phyloP scores from a whole-genome alignment of 257 asterid genomes.

The Mentha longifolia region DNA sequence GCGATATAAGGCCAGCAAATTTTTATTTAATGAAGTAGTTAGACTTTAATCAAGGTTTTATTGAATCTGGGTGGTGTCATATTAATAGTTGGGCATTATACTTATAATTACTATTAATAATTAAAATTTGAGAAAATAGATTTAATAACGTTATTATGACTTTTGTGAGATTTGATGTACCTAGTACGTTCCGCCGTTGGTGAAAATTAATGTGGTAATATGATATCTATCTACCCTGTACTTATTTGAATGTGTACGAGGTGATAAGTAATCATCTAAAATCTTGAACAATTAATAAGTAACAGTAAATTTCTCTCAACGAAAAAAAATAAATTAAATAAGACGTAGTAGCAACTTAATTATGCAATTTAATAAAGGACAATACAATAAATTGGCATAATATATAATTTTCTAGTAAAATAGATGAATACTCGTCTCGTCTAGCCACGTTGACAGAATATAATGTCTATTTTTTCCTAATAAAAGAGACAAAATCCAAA shows the following conservation, averaged over 20 bases:
- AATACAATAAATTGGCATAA: too few relatives aligned
- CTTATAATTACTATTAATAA: neutral
- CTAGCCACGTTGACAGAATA: too few relatives aligned
- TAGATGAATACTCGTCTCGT: too few relatives aligned
- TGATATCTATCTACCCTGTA: too few relatives aligned
- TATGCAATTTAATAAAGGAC: too few relatives aligned
- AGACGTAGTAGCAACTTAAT: too few relatives aligned
- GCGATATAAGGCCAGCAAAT: constrained; percentile 10
- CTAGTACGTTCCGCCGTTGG: neutral
- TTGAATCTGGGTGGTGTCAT: neutral
- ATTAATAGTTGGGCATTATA: neutral
- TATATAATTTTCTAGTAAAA: too few relatives aligned
- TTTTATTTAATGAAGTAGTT: constrained; percentile 25
- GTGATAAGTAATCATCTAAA: neutral
- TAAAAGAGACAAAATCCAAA: too few relatives aligned
- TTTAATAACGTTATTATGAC: neutral
- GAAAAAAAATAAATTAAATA: too few relatives aligned
- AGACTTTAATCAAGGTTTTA: neutral
- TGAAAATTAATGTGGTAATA: neutral
- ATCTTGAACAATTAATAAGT: too few relatives aligned
- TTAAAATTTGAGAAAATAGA: neutral
- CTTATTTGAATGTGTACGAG: neutral
- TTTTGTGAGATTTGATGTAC: neutral
- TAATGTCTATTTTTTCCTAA: too few relatives aligned
- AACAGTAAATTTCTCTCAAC: too few relatives aligned